Conservation (phyloP, 2,329 filamentous ascomycete species). For the Cladosporium sp. region DNA sequence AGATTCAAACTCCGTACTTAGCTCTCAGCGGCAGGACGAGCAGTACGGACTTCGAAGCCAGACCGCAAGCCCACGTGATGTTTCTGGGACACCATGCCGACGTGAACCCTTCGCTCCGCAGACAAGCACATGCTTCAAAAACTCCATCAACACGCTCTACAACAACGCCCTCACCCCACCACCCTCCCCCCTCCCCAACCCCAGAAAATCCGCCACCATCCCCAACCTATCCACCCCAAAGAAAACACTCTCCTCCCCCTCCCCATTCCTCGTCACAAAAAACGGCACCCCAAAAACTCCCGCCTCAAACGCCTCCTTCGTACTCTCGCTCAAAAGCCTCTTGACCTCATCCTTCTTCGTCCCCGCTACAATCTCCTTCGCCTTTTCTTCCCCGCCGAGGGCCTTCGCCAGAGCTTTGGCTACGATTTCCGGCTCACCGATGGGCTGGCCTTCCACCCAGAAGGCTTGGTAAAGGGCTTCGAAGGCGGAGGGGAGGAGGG, state of each 20-base stretch:
- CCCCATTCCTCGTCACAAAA: conserved; percentile 57
- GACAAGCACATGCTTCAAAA: too few species aligned
- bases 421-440: conserved; percentile 50
- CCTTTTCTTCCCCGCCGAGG: conserved; percentile 49
- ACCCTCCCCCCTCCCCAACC: conserved; percentile 45
- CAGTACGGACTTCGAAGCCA: too few species aligned
- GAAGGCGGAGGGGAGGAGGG: conserved; percentile 45
- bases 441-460: conserved; percentile 54
- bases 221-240: conserved; percentile 65
- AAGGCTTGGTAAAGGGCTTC: conserved; percentile 53
- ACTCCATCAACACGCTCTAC: background rate
- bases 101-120: too few species aligned
- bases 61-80: too few species aligned
- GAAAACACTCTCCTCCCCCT: conserved; percentile 57
- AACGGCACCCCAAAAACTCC: conserved; percentile 65
- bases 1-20: too few species aligned
- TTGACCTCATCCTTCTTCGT: conserved; percentile 49
- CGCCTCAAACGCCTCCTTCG: conserved; percentile 52
- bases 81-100: too few species aligned
- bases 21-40: too few species aligned
- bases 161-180: conserved; percentile 5
- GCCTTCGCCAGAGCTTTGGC: conserved; percentile 47
- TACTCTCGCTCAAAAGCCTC: conserved; percentile 50
- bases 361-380: conserved; percentile 43
- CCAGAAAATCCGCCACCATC: conserved; percentile 56